Evolutionary conservation across 345 rosid species (phyloP), one percentile per base, ranked within the genome.

Genomic region (Rhizophora apiculata): DNA sequence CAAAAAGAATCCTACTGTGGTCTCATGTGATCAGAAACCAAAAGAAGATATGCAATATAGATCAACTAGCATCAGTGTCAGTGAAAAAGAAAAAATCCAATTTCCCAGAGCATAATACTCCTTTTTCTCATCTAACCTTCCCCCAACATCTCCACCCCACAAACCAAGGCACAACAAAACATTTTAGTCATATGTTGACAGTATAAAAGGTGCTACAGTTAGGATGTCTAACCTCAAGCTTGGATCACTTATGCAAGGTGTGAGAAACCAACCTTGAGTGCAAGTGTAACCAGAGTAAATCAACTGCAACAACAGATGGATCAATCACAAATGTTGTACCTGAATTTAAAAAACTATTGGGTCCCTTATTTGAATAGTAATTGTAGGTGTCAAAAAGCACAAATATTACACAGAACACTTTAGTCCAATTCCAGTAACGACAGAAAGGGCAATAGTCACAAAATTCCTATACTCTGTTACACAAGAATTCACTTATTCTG

Each of bases 201-300:
- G 29, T 30, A 67, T 30, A 65, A 65, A 59, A 63, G 43, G n/a
- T 52, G 29, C 46, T 16, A 22, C 19, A 54, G 32, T 54, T 53
- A 6, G n/a, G 58, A 62, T 66, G 61, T 73, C 88, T 76, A 70
- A 95, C 98, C 98, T 92, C 80, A 92, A 84, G 71, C 90, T 73
- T 21, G 99, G 99, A 81, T 86, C 87, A 55, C 86, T 87, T 20
- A 68, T 90, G 82, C 94, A 95, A 75, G 97, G 98, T 3, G 98
- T 90, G 78, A 92, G 84, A 69, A 95, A 95, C 99, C 98, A 92
- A 73, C 99, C 99, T 78, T 95, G 99, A 68, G 86, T 79, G 83
- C 99, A 95, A 76, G 82, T 87, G 77, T 92, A 95, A 68, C 97
- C 81, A 13, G 98, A 95, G 81, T 95, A 95, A 65, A 95, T 90